Percentiles rank a stretch among this genome's conserved stretches.
These are phyloP conservation scores for Sporothrix mexicana DNA, from an alignment of 2,329 filamentous ascomycete species.

Conservation along the genomic window DNA sequence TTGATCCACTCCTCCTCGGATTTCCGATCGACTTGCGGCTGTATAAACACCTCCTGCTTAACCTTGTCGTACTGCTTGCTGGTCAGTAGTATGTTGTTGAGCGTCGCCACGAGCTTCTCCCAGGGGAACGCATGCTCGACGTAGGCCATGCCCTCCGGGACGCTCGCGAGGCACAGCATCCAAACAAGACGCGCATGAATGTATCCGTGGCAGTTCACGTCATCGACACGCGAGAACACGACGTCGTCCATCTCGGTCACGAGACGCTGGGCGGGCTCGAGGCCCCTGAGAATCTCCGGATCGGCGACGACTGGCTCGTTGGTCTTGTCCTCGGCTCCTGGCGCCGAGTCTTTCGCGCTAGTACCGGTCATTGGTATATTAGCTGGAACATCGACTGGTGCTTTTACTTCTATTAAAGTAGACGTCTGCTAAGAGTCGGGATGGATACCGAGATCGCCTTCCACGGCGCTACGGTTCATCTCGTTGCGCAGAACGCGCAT, in stretches of 20 bases:
- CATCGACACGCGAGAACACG: slow-evolving; percentile 58
- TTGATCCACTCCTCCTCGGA: background rate
- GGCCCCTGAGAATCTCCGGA: background rate
- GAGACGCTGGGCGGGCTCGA: slow-evolving; percentile 40
- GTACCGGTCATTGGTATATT: too few species aligned
- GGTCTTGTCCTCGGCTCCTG: too few species aligned
- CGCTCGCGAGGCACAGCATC: slow-evolving; percentile 53
- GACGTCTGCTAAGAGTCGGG: too few species aligned
- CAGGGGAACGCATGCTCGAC: slow-evolving; percentile 53
- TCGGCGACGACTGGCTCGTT: background rate
- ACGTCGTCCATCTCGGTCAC: slow-evolving; percentile 53
- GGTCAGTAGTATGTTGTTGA: slow-evolving; percentile 47
- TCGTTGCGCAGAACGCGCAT: slow-evolving; percentile 43
- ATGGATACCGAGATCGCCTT: too few species aligned
- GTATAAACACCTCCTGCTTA: slow-evolving; percentile 50
- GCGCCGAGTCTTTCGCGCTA: too few species aligned
- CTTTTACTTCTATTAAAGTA: too few species aligned
- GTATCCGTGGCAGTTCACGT: slow-evolving; percentile 66
- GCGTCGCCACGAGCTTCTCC: slow-evolving; percentile 46
- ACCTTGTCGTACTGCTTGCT: slow-evolving; percentile 46
- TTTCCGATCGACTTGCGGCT: slow-evolving; percentile 4
- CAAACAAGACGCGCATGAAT: slow-evolving; percentile 68
- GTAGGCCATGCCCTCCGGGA: slow-evolving; percentile 50
- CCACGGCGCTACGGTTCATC: slow-evolving; percentile 36
- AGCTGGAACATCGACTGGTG: too few species aligned